Conservation (phyloP, 305 asterid species). For the Fraxinus velutina region DNA sequence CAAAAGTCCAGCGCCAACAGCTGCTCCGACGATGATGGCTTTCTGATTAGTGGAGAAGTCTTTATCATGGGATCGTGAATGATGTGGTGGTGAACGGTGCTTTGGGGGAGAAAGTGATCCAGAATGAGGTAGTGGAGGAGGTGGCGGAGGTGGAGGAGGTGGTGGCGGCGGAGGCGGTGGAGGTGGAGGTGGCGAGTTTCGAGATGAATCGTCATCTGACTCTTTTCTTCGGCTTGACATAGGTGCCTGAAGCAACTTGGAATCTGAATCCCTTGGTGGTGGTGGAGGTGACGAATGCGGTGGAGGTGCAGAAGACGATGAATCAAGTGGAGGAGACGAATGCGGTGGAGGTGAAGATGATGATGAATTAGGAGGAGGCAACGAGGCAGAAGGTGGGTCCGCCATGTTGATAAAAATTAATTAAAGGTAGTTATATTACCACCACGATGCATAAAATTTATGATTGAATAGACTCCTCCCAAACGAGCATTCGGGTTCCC, state of each 20-base stretch:
- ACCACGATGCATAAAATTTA: neutral
- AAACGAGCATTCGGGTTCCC: neutral
- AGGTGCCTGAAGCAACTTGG: neutral
- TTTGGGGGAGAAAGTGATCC: slow-evolving; percentile 20
- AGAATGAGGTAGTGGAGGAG: slow-evolving; percentile 19
- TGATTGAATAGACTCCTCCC: neutral
- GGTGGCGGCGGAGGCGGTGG: slow-evolving; percentile 16
- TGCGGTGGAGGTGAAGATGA: neutral
- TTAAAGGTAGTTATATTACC: neutral
- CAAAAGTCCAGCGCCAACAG: slow-evolving; percentile 43
- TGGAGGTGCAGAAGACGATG: neutral
- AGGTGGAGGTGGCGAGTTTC: neutral
- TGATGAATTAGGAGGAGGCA: neutral
- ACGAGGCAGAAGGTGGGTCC: neutral
- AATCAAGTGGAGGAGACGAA: neutral
- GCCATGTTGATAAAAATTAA: neutral
- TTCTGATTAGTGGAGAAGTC: neutral
- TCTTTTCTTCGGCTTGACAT: neutral
- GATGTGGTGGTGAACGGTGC: slow-evolving; percentile 2
- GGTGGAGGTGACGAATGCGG: neutral
- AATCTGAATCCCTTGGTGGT: neutral
- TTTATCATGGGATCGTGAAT: slow-evolving; percentile 3
- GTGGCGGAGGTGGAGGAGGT: neutral
- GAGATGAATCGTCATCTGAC: slow-evolving; percentile 2
- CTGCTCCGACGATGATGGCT: slow-evolving; percentile 39